phyloP scores from a whole-genome alignment of 1,139 yeast genomes.

The Saccharomycopsis hybrid region DNA sequence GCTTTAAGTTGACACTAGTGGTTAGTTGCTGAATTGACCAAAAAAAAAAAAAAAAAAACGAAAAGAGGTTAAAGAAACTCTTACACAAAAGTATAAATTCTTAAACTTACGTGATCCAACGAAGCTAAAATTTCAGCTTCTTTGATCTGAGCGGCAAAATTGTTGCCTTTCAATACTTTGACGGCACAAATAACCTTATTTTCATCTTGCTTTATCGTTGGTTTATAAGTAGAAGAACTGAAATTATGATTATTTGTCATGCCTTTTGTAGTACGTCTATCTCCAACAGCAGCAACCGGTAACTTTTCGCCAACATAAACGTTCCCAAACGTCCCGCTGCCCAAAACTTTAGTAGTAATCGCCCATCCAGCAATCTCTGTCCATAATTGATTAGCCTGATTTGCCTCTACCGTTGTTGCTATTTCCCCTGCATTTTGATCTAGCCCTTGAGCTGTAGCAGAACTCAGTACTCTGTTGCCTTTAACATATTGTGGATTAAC shows the following conservation, averaged over 20 bases:
- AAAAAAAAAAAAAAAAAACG: neutral
- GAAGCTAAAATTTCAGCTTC: constrained; percentile 39
- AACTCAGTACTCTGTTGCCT: constrained; percentile 7
- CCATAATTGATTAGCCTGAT: no score
- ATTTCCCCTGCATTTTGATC: no score
- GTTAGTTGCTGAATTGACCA: neutral
- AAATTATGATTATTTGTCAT: neutral
- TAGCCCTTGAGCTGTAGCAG: no score
- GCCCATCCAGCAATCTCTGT: constrained; percentile 31
- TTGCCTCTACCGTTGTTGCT: no score
- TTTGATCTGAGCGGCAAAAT: constrained; percentile 25
- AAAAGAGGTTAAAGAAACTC: neutral
- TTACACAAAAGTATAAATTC: neutral
- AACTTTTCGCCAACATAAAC: constrained; percentile 27
- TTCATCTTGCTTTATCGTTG: neutral
- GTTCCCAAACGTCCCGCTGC: constrained; percentile 58
- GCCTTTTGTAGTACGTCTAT: neutral
- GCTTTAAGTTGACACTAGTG: constrained; percentile 26
- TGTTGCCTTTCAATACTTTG: constrained; percentile 37
- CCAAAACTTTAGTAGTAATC: constrained; percentile 39
- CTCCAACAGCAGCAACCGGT: no score
- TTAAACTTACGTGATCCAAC: constrained; percentile 32
- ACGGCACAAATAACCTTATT: constrained; percentile 39
- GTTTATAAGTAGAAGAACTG: neutral
- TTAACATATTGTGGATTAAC: constrained; percentile 19